A percentile compares a stretch with the other conserved stretches of the same genome.
Evolutionary conservation across 1,284 basidiomycete genomes (phyloP).

Genomic region (Naganishia liquefaciens): DNA sequence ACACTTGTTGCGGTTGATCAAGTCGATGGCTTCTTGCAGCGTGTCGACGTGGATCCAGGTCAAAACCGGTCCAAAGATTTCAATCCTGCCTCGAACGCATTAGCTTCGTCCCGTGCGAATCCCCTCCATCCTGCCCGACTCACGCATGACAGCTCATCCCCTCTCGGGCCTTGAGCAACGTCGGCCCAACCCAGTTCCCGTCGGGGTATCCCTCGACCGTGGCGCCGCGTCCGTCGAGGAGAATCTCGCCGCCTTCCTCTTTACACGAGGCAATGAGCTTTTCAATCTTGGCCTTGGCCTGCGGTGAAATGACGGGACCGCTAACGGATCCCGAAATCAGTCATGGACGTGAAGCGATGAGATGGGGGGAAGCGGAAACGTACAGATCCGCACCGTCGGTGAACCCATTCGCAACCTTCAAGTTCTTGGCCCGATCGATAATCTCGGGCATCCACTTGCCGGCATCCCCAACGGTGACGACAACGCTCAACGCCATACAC

Average conservation of each 20-base stretch:
- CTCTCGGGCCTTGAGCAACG: slow-evolving; percentile 78
- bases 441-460: slow-evolving; percentile 84
- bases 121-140: slow-evolving; percentile 38
- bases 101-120: not conserved
- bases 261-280: slow-evolving; percentile 76
- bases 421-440: slow-evolving; percentile 74
- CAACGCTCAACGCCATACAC: slow-evolving; percentile 54
- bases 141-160: slow-evolving; percentile 87
- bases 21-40: slow-evolving; percentile 84
- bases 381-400: slow-evolving; percentile 83
- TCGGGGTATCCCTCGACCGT: slow-evolving; percentile 74
- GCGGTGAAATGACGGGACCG: slow-evolving; percentile 89
- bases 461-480: slow-evolving; percentile 79
- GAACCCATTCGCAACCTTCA: slow-evolving; percentile 88
- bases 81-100: slow-evolving; percentile 63
- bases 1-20: slow-evolving; percentile 86
- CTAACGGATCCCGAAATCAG: slow-evolving; percentile 54
- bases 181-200: slow-evolving; percentile 95
- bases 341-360: not conserved
- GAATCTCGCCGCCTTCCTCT: slow-evolving; percentile 81
- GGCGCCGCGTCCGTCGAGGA: slow-evolving; percentile 79
- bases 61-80: slow-evolving; percentile 94
- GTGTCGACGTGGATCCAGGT: slow-evolving; percentile 77
- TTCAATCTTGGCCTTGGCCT: slow-evolving; percentile 77
- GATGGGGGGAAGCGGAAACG: slow-evolving; percentile 46